Conservation (phyloP, 2,329 filamentous ascomycete species). For the Pseudogymnoascus sp. region DNA sequence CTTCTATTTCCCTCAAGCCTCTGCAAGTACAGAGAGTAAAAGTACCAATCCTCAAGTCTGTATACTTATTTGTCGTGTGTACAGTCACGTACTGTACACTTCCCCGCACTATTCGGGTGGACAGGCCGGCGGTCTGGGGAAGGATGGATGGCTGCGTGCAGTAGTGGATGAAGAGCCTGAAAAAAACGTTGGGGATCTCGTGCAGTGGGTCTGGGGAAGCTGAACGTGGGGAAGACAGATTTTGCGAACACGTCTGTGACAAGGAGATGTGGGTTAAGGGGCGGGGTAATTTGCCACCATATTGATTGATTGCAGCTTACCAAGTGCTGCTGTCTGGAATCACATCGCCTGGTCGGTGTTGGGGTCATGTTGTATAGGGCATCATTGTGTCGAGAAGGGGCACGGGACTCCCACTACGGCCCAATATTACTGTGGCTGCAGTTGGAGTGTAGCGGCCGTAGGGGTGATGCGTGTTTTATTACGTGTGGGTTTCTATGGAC, state of each 20-base stretch:
- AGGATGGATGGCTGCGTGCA: not conserved
- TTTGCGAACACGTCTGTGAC: not conserved
- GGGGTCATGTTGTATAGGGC: not conserved
- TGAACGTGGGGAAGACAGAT: not conserved
- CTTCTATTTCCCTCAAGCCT: not conserved
- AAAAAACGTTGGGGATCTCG: not conserved
- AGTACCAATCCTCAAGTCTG: not conserved
- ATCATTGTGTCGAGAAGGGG: not conserved
- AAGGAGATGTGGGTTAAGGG: not conserved
- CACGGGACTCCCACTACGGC: not conserved
- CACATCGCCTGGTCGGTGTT: not conserved
- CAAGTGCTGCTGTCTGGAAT: not conserved
- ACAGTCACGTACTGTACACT: not conserved
- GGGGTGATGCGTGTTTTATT: not conserved
- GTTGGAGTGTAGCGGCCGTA: not conserved
- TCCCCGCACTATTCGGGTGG: not conserved
- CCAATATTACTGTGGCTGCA: not conserved
- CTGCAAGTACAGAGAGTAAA: not conserved
- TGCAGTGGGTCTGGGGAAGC: not conserved
- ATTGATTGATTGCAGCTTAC: not conserved
- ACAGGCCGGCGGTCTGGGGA: not conserved
- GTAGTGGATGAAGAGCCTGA: not conserved
- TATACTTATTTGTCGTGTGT: conserved; percentile 3
- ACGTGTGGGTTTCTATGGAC: not conserved
- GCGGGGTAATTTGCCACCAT: conserved; percentile 1